Evolutionary conservation across 2,329 filamentous ascomycete genomes (phyloP), one percentile per base, ranked within the genome.

Genomic region (Hypoxylon sp.): DNA sequence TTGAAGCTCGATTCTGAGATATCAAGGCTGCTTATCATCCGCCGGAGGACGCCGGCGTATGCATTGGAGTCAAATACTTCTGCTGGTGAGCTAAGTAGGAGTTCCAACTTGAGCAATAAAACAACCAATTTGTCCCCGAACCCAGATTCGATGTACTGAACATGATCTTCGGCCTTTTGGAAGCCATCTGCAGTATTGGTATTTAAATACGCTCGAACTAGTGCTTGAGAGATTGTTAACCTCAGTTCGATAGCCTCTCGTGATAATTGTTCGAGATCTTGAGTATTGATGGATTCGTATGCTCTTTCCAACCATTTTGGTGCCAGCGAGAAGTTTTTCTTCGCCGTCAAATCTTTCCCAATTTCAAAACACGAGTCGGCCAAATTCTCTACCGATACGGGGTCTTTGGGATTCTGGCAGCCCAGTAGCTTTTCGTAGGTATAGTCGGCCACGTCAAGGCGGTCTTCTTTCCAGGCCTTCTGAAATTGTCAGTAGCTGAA

Each of bases 371-470:
- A 82, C 1, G 90, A 81, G 72, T 93, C 90, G 3, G 89, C 86
- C 46, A 94, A 79, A 38, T 82, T 83, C 76, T 94, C 91, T 1
- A 85, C 82, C 1, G 84, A 84, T 1, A 78, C 68, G 0, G 84
- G 78, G 46, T 89, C 84, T 1, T 87, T 76, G 0, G 57, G 73
- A 21, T 73, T 74, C 38, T 72, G 77, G 9, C 80, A 77, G n/a
- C 67, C 80, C 72, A 81, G 79, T 1, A 88, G 79, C 72, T 92
- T 92, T 36, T 79, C 79, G 77, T 91, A 94, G 83, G 96, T 89
- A 77, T 93, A 89, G 60, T 97, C 93, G 28, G 93, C 92, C 51
- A 94, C 86, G 63, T 95, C 91, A 13, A 91, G 82, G 43, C 90
- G 87, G 43, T 87, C 84, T 75, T 94, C 90, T 72, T 89, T 89